A percentile compares a stretch with the other conserved stretches of the same genome.
Evolutionary conservation across 805 yeast genomes (phyloP).

Genomic region (Candida tibetensis): DNA sequence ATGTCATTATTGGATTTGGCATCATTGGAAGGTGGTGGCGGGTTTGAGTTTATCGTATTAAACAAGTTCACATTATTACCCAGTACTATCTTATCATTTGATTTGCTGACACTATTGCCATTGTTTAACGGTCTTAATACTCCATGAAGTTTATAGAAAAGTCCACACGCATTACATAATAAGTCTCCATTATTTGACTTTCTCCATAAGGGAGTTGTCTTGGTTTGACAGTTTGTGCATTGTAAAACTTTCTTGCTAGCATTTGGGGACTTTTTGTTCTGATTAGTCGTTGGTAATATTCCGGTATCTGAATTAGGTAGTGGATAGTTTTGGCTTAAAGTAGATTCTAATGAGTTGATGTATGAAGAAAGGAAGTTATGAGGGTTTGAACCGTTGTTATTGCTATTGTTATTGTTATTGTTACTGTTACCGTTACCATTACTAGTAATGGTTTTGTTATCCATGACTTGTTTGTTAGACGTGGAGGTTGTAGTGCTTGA

Average conservation of each 20-base stretch:
- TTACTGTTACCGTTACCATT: conserved; percentile 4
- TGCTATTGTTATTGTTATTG: conserved; percentile 5
- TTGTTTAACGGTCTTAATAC: conserved; percentile 40
- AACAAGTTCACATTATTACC: conserved; percentile 24
- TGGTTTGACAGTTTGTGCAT: conserved; percentile 43
- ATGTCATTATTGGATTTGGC: conserved; percentile 10
- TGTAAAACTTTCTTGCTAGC: conserved; percentile 24
- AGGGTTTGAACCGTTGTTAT: no score
- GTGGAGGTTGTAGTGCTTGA: background rate
- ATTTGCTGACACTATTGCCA: conserved; percentile 5
- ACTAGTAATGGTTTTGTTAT: conserved; percentile 3
- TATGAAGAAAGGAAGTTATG: conserved; percentile 37
- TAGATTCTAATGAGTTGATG: conserved; percentile 37
- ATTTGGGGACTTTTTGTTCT: conserved; percentile 9
- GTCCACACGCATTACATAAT: conserved; percentile 46
- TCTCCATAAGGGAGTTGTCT: conserved; percentile 46
- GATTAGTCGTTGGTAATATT: conserved; percentile 8
- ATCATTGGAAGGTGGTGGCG: conserved; percentile 1
- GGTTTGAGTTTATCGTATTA: conserved; percentile 12
- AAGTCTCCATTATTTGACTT: conserved; percentile 41
- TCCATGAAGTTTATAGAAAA: conserved; percentile 45
- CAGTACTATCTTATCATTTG: conserved; percentile 21
- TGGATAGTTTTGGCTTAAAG: conserved; percentile 28
- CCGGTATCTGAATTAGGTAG: conserved; percentile 3
- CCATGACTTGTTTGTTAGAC: background rate